These are phyloP conservation scores for Pleurostoma richardsiae DNA, from an alignment of 2,329 filamentous ascomycete genomes.

Conservation along the genomic window DNA sequence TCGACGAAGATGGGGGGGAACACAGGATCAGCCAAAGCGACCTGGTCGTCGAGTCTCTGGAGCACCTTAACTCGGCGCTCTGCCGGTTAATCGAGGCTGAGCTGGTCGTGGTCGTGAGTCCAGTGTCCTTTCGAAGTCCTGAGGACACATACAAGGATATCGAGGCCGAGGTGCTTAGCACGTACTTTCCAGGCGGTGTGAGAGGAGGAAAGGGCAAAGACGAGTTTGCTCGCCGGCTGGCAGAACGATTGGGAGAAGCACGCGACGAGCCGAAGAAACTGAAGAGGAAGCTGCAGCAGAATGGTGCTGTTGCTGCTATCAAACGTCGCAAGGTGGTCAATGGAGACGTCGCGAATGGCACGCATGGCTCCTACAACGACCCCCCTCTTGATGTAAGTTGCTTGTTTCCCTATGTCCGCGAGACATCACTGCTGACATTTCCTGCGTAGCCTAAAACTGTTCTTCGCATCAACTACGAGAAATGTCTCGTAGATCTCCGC, in stretches of 20 bases:
- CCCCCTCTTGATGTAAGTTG: slow-evolving; percentile 11
- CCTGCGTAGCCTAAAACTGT: slow-evolving; percentile 59
- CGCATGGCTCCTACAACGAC: slow-evolving; percentile 13
- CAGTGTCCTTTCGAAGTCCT: slow-evolving; percentile 53
- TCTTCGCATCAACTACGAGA: slow-evolving; percentile 78
- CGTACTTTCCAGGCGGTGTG: slow-evolving; percentile 44
- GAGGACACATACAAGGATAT: slow-evolving; percentile 57
- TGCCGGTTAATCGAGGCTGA: slow-evolving; percentile 57
- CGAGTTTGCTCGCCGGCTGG: slow-evolving; percentile 53
- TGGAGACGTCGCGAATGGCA: slow-evolving; percentile 32
- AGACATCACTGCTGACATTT: slow-evolving; percentile 26
- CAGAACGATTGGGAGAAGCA: slow-evolving; percentile 46
- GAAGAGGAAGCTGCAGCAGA: slow-evolving; percentile 45
- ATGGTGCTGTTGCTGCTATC: slow-evolving; percentile 25
- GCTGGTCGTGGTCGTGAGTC: slow-evolving; percentile 60
- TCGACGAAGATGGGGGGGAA: slow-evolving; percentile 23
- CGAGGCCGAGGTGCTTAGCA: slow-evolving; percentile 56
- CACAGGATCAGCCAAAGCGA: slow-evolving; percentile 22
- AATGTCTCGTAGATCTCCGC: slow-evolving; percentile 75
- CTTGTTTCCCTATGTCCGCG: slow-evolving; percentile 5
- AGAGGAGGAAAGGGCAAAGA: slow-evolving; percentile 63
- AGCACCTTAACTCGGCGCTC: slow-evolving; percentile 44
- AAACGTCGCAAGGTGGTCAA: slow-evolving; percentile 54
- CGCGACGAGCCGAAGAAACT: slow-evolving; percentile 45
- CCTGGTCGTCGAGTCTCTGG: slow-evolving; percentile 34